phyloP scores from a whole-genome alignment of 2,329 filamentous ascomycete species.

The Claviceps sorghi region DNA sequence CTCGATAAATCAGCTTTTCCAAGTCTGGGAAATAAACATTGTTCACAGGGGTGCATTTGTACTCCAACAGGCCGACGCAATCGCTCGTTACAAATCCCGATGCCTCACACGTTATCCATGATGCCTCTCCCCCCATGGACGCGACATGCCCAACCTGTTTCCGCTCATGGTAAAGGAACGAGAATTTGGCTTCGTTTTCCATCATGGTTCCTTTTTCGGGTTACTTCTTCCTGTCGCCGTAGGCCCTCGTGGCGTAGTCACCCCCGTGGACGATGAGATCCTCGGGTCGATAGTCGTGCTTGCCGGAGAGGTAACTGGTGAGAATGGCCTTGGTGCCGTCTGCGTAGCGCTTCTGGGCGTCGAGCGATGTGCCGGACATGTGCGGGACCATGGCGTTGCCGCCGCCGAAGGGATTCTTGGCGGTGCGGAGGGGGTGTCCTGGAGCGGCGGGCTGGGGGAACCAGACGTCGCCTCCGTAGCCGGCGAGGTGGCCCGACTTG shows the following conservation, averaged over 20 bases:
- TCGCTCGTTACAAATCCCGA: no score
- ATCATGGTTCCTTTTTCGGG: slow-evolving; percentile 19
- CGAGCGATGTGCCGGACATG: slow-evolving; percentile 98
- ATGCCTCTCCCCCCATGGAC: no score
- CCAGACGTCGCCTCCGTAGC: slow-evolving; percentile 85
- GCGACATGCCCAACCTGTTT: no score
- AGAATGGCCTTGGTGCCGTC: slow-evolving; percentile 80
- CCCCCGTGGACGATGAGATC: slow-evolving; percentile 84
- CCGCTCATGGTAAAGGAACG: no score
- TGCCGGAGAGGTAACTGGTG: slow-evolving; percentile 76
- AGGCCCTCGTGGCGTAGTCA: slow-evolving; percentile 90
- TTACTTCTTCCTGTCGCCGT: slow-evolving; percentile 50
- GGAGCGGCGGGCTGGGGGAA: slow-evolving; percentile 92
- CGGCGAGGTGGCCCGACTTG: slow-evolving; percentile 78
- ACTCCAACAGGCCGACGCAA: no score
- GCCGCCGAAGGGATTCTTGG: slow-evolving; percentile 87
- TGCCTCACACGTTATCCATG: no score
- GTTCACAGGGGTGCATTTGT: no score
- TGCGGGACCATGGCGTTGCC: slow-evolving; percentile 98
- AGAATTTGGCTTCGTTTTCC: not conserved
- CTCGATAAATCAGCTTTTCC: no score
- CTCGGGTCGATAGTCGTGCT: slow-evolving; percentile 73
- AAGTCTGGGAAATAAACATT: no score
- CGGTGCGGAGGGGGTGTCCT: slow-evolving; percentile 84
- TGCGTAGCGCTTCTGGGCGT: slow-evolving; percentile 88